phyloP scores from a whole-genome alignment of 306 rosid genomes.

The Biancaea sappan region DNA sequence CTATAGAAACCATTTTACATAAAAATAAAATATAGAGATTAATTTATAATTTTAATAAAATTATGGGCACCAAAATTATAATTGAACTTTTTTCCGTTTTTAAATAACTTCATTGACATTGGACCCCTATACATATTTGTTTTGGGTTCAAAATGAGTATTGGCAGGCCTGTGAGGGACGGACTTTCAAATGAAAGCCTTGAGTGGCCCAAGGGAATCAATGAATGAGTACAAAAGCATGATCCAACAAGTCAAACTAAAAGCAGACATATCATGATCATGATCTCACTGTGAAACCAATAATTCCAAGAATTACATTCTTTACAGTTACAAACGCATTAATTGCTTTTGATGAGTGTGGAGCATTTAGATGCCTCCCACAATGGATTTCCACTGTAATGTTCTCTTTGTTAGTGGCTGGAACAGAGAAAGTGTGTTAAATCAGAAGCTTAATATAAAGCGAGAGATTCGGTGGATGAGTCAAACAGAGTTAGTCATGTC shows the following conservation, averaged over 20 bases:
- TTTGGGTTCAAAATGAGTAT: too few relatives aligned
- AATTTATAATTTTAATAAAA: too few relatives aligned
- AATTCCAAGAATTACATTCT: background rate
- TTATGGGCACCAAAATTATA: too few relatives aligned
- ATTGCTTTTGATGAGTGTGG: background rate
- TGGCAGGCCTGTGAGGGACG: background rate
- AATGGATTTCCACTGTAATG: background rate
- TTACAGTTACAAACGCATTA: conserved; percentile 18
- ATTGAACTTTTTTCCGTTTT: too few relatives aligned
- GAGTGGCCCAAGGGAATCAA: background rate
- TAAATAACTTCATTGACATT: background rate
- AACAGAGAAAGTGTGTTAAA: background rate
- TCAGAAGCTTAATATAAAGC: background rate
- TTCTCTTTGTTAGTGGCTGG: background rate
- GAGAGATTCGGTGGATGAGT: background rate
- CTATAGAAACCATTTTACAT: too few relatives aligned
- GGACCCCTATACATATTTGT: background rate
- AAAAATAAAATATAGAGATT: too few relatives aligned
- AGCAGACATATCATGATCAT: background rate
- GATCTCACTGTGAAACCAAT: background rate
- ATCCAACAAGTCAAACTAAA: background rate
- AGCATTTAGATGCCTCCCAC: background rate
- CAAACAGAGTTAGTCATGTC: background rate
- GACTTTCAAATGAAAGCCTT: background rate
- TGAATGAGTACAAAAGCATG: background rate